Conservation (phyloP, 2,329 filamentous ascomycete species). For the Beauveria caledonica region DNA sequence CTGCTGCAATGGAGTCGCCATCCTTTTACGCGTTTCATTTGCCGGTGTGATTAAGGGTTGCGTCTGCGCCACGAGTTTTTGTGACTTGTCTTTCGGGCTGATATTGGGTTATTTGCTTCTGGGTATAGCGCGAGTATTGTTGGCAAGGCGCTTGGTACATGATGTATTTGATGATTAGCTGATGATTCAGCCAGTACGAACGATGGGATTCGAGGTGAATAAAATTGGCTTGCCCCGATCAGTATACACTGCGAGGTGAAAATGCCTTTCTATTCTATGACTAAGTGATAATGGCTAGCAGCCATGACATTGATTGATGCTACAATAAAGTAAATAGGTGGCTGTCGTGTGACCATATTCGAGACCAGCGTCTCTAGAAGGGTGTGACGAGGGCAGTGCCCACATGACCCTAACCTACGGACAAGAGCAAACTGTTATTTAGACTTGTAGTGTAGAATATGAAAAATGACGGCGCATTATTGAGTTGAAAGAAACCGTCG, state of each 20-base stretch:
- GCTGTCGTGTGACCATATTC: background rate
- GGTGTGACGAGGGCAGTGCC: background rate
- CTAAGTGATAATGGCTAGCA: background rate
- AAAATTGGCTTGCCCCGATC: background rate
- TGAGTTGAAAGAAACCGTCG: background rate
- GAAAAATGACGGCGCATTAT: background rate
- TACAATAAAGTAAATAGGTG: background rate
- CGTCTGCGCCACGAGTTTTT: background rate
- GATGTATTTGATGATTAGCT: background rate
- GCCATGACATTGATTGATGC: background rate
- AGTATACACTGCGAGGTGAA: background rate
- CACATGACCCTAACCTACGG: too few species aligned
- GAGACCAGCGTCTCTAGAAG: background rate
- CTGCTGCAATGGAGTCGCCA: background rate
- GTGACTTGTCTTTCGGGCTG: background rate
- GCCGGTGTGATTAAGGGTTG: background rate
- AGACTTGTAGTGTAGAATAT: background rate
- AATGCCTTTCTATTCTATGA: background rate
- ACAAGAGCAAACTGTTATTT: too few species aligned
- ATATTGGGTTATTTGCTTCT: background rate
- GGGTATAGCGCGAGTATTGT: background rate
- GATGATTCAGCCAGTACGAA: background rate
- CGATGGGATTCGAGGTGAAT: background rate
- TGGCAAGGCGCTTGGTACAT: slow-evolving; percentile 1
- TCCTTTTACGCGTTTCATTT: background rate